Evolutionary conservation across 106 monocot species (phyloP), one percentile per base, ranked within the genome.

Genomic region (Iris macrosiphon): DNA sequence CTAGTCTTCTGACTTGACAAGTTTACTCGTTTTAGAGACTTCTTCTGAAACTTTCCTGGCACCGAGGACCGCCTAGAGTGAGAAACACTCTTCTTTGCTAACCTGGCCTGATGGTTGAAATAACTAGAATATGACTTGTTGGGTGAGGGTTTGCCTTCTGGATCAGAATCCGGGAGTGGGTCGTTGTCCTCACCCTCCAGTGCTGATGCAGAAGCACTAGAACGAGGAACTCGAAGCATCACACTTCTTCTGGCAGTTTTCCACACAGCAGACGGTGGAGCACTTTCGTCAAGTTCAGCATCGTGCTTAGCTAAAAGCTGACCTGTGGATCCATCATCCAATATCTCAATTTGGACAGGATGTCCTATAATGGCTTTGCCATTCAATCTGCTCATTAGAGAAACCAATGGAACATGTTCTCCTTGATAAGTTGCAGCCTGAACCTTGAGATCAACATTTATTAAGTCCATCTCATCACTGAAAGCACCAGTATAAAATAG

Each of bases 301-400:
- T 61, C 43, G 15, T 33, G 35, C 23, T 52, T 60, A 25, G 48
- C 38, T 58, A 86, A 13, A 30, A 74, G 41, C 26, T 11, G 45
- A 63, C 55, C 57, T 6, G 83, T 65, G 48, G 76, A 77, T 48
- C 78, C 87, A 65, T 83, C 80, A 47, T 76, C 71, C 8, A 93
- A 19, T 49, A 74, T 83, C 52, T 88, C 83, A 40, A 93, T 72
- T 39, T 70, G 79, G 32, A 93, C 55, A 41, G 83, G 80, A 30
- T 93, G 87, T 3, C 93, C 93, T 8, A 93, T 47, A 28, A 93
- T 93, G 59, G 87, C 87, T 68, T 83, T 93, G 21, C 93, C 93
- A 64, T 93, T 88, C 49, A 87, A 63, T 63, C 78, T 66, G 66
- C 93, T 93, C 83, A 81, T 88, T 22, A 93, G 43, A 62, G 87